Evolutionary conservation across 768 basidiomycete genomes (phyloP).

Genomic region (Coprinopsis cinerea): DNA sequence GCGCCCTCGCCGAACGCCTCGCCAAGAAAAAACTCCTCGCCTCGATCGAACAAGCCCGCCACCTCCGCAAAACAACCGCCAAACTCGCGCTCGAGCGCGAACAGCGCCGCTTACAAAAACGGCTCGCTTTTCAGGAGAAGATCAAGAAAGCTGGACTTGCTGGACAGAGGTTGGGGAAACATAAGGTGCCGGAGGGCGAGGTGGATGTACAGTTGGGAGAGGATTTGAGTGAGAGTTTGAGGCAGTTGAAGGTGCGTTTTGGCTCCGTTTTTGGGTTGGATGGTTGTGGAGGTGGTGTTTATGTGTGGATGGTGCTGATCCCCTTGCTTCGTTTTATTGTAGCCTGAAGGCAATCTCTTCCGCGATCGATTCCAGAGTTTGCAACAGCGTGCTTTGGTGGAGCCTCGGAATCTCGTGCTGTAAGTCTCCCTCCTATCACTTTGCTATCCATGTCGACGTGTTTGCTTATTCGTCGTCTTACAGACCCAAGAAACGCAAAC

Average conservation of each 20-base stretch:
- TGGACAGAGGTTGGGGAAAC: constrained; percentile 76
- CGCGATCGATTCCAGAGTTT: constrained; percentile 82
- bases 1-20: constrained; percentile 51
- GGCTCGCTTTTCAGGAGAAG: constrained; percentile 39
- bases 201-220: constrained; percentile 89
- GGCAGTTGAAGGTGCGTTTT: constrained; percentile 69
- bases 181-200: constrained; percentile 59
- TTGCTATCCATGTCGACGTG: neutral
- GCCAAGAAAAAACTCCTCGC: constrained; percentile 56
- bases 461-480: neutral
- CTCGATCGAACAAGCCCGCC: constrained; percentile 50
- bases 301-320: neutral
- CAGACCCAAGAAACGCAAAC: constrained; percentile 49
- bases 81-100: constrained; percentile 34
- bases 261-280: neutral
- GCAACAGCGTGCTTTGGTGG: constrained; percentile 82
- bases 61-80: constrained; percentile 39
- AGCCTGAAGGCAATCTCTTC: constrained; percentile 95
- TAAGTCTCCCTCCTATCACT: constrained; percentile 27
- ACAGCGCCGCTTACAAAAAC: constrained; percentile 35
- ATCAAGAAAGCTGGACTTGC: constrained; percentile 55
- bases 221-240: constrained; percentile 78
- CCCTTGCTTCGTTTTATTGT: neutral
- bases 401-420: constrained; percentile 79
- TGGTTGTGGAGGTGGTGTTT: neutral